phyloP scores from a whole-genome alignment of 495 filamentous ascomycete species.

The Lepidopterella palustris region DNA sequence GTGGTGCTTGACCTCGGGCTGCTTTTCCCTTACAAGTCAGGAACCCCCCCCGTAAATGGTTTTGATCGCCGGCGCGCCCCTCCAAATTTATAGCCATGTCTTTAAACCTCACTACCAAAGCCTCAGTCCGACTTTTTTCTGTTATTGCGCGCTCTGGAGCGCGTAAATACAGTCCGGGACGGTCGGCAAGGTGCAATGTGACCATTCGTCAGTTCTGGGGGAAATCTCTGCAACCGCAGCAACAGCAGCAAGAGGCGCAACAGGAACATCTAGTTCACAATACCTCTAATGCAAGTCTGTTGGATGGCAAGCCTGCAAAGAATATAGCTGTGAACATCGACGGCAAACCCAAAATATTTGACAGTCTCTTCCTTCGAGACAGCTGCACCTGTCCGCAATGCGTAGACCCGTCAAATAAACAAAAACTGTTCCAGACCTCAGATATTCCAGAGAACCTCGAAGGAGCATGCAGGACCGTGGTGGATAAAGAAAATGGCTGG shows the following conservation, averaged over 20 bases:
- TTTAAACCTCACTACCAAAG: conserved; percentile 13
- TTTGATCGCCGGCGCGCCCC: conserved; percentile 1
- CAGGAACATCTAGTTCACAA: conserved; percentile 23
- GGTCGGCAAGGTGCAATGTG: not conserved
- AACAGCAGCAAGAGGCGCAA: not conserved
- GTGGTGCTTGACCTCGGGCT: not conserved
- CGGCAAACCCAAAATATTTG: conserved; percentile 21
- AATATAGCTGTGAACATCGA: conserved; percentile 25
- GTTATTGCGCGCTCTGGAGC: conserved; percentile 3
- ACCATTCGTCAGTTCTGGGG: conserved; percentile 10
- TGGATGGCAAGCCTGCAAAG: conserved; percentile 24
- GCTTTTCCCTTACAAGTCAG: not conserved
- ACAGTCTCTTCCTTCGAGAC: conserved; percentile 62
- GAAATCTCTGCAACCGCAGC: not conserved
- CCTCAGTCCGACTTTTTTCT: not conserved
- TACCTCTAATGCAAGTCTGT: conserved; percentile 19
- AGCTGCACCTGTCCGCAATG: conserved; percentile 64
- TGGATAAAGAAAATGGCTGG: conserved; percentile 33
- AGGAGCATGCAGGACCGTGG: conserved; percentile 21
- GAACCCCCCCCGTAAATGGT: not conserved
- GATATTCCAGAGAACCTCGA: conserved; percentile 58
- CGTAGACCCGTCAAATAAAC: conserved; percentile 69
- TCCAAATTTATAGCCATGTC: conserved; percentile 4
- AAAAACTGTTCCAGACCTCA: conserved; percentile 70
- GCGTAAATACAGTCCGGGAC: not conserved